These are phyloP conservation scores for Telfairia occidentalis DNA, from an alignment of 331 rosid species.

Conservation along the genomic window DNA sequence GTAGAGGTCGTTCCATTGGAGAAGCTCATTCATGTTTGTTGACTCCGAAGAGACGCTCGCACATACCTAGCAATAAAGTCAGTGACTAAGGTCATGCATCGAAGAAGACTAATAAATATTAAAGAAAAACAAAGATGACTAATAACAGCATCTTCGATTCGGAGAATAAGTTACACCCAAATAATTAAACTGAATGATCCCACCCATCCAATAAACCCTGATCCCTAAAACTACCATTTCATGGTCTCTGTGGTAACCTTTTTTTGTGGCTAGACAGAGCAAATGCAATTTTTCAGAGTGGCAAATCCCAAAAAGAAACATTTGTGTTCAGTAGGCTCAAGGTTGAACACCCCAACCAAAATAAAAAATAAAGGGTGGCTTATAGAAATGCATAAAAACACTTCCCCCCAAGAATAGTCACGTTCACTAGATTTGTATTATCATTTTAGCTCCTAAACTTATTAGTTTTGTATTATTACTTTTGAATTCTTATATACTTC, in stretches of 20 bases:
- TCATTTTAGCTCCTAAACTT: too few relatives aligned
- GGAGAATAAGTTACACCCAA: too few relatives aligned
- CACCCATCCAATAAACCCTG: too few relatives aligned
- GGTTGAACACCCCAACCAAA: neutral
- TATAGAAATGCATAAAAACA: too few relatives aligned
- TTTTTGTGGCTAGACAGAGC: too few relatives aligned
- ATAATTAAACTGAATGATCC: too few relatives aligned
- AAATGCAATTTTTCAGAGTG: too few relatives aligned
- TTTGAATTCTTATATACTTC: too few relatives aligned
- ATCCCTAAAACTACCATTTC: neutral
- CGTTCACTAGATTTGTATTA: neutral
- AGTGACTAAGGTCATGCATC: neutral
- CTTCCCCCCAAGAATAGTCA: neutral
- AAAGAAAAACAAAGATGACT: neutral
- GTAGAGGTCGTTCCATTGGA: slow-evolving; percentile 91
- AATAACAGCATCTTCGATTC: neutral
- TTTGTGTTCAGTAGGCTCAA: neutral
- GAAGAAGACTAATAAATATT: neutral
- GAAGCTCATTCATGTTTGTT: slow-evolving; percentile 78
- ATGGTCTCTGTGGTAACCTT: too few relatives aligned
- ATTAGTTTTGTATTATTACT: too few relatives aligned
- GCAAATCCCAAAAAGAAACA: too few relatives aligned
- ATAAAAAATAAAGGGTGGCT: too few relatives aligned
- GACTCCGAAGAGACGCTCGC: slow-evolving; percentile 97
- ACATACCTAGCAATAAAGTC: slow-evolving; percentile 48